Percentiles rank a stretch among this genome's conserved stretches.
phyloP scores from a whole-genome alignment of 345 rosid species.

The Acer yangbiense region DNA sequence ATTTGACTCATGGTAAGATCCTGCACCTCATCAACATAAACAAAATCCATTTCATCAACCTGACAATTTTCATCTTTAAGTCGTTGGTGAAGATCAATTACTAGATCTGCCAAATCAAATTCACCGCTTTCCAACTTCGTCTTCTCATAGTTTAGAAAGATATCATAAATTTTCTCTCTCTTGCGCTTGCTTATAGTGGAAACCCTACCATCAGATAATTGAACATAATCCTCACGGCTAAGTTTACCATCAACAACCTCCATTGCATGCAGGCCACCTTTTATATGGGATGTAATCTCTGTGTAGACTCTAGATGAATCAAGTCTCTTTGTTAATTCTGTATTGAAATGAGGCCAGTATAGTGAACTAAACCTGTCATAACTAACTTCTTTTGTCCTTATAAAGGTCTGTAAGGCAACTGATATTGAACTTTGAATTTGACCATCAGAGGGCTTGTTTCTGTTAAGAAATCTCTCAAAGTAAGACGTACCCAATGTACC shows the following conservation, averaged over 20 bases:
- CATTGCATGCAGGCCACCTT: conserved; percentile 41
- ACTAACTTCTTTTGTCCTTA: conserved; percentile 48
- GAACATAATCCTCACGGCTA: conserved; percentile 36
- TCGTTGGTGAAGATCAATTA: conserved; percentile 51
- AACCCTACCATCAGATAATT: conserved; percentile 35
- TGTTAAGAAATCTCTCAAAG: conserved; percentile 46
- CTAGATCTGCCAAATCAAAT: conserved; percentile 64
- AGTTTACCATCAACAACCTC: conserved; percentile 35
- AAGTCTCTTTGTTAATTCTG: conserved; percentile 36
- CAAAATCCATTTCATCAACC: conserved; percentile 45
- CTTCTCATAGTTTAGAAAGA: conserved; percentile 47
- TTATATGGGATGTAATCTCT: conserved; percentile 58
- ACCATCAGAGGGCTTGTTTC: conserved; percentile 25
- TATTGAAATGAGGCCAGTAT: conserved; percentile 58
- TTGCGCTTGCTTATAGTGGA: conserved; percentile 33
- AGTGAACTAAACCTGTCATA: conserved; percentile 43
- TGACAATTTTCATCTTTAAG: conserved; percentile 26
- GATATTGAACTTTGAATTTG: conserved; percentile 26
- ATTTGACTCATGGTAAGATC: conserved; percentile 63
- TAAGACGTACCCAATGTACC: conserved; percentile 48
- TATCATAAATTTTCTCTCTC: conserved; percentile 41
- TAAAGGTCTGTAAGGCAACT: conserved; percentile 28
- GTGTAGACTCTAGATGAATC: conserved; percentile 52
- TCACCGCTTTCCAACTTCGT: conserved; percentile 44
- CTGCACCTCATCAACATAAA: conserved; percentile 67